A percentile compares a stretch with the other conserved stretches of the same genome.
phyloP scores from a whole-genome alignment of 2,329 filamentous ascomycete genomes.

The Fusarium haematococcum region DNA sequence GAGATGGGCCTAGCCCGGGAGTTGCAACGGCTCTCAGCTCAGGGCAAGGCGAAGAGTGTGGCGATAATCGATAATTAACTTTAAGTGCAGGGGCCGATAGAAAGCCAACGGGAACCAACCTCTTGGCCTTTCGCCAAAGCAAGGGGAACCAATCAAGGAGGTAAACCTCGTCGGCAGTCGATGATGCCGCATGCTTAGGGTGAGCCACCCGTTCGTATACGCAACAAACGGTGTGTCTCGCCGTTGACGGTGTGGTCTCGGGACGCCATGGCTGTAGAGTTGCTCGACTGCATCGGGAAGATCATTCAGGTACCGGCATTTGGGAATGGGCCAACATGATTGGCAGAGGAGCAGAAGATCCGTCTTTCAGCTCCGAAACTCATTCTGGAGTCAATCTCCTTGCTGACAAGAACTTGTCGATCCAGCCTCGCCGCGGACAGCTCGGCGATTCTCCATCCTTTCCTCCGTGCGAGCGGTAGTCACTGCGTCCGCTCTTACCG shows the following conservation, averaged over 20 bases:
- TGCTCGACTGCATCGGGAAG: not conserved
- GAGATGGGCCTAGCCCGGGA: not conserved
- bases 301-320: not conserved
- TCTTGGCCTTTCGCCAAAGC: not conserved
- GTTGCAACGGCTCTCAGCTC: not conserved
- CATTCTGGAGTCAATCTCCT: not conserved
- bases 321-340: not conserved
- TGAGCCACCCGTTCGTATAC: constrained; percentile 21
- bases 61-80: not conserved
- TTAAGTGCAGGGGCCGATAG: not conserved
- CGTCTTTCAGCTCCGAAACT: not conserved
- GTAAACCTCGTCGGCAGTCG: not conserved
- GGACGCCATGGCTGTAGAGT: not conserved
- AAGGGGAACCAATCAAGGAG: not conserved
- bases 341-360: not conserved
- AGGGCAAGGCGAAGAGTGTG: not conserved
- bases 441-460: not conserved
- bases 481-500: not conserved
- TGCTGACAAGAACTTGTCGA: not conserved
- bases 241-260: not conserved
- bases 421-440: not conserved
- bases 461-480: not conserved
- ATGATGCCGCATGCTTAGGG: not conserved
- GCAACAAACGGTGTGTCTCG: constrained; percentile 2
- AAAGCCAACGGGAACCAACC: not conserved